Percentiles rank a stretch among this genome's conserved stretches.
Evolutionary conservation across 176 grass and related monocot genomes (phyloP).

Genomic region (Lolium multiflorum): DNA sequence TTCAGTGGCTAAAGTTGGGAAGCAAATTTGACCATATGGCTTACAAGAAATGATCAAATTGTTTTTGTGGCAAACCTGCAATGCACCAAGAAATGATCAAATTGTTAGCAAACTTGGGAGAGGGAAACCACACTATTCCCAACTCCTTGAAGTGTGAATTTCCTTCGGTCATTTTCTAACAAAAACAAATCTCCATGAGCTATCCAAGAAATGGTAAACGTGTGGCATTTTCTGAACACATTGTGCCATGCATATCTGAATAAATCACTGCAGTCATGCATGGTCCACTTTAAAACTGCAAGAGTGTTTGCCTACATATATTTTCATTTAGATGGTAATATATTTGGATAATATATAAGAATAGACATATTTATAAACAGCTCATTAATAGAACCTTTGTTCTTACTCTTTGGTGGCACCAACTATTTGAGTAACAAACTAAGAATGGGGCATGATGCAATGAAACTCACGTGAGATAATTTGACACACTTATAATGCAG

Average conservation of each 20-base stretch:
- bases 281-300: background rate
- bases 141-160: no score
- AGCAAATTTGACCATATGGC: no score
- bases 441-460: slow-evolving; percentile 19
- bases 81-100: no score
- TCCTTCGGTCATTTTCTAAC: background rate
- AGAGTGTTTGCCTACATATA: background rate
- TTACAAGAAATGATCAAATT: no score
- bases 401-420: slow-evolving; percentile 11
- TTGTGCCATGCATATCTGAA: background rate
- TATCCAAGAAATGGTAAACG: no score
- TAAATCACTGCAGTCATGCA: background rate
- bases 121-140: no score
- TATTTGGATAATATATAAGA: slow-evolving; percentile 13
- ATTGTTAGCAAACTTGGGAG: no score
- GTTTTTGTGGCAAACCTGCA: no score
- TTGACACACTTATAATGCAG: slow-evolving; percentile 95
- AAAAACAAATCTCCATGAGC: no score
- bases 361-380: slow-evolving; percentile 2
- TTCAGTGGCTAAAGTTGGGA: no score
- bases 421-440: slow-evolving; percentile 29
- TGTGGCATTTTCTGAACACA: no score
- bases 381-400: background rate
- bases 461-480: slow-evolving; percentile 89
- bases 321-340: slow-evolving; percentile 9